These are phyloP conservation scores for Xylariaceae sp. DNA, from an alignment of 2,329 filamentous ascomycete species.

Conservation along the genomic window DNA sequence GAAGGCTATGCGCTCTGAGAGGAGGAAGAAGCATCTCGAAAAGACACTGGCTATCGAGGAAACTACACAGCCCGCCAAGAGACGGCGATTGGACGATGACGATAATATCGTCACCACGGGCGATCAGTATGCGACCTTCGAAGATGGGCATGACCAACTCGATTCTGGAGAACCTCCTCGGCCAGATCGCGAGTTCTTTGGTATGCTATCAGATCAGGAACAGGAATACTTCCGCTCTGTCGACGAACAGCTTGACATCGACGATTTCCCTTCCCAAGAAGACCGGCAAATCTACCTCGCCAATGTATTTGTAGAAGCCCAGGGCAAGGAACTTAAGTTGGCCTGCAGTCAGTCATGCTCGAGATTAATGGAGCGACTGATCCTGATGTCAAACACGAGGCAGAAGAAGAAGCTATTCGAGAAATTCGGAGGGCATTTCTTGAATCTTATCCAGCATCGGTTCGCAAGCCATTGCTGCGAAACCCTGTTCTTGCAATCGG, in stretches of 20 bases:
- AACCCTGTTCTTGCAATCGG: slow-evolving; percentile 83
- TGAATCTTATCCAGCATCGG: slow-evolving; percentile 88
- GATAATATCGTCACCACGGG: slow-evolving; percentile 14
- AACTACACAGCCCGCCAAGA: slow-evolving; percentile 27
- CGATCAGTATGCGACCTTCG: slow-evolving; percentile 23
- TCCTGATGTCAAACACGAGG: slow-evolving; percentile 73
- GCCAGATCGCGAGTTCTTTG: slow-evolving; percentile 78
- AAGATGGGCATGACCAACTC: slow-evolving; percentile 27
- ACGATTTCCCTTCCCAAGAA: slow-evolving; percentile 80
- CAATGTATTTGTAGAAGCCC: slow-evolving; percentile 83
- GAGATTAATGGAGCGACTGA: slow-evolving; percentile 86
- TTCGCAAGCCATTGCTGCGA: slow-evolving; percentile 98
- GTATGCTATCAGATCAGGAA: slow-evolving; percentile 88
- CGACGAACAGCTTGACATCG: slow-evolving; percentile 85
- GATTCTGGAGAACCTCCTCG: slow-evolving; percentile 16
- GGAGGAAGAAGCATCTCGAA: slow-evolving; percentile 36
- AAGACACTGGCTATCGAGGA: slow-evolving; percentile 25
- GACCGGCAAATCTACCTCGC: slow-evolving; percentile 72
- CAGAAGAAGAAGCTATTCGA: slow-evolving; percentile 89
- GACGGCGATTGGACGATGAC: slow-evolving; percentile 34
- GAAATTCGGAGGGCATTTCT: slow-evolving; percentile 83
- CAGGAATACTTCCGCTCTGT: slow-evolving; percentile 93
- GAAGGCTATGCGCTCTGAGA: slow-evolving; percentile 39
- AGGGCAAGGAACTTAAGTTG: slow-evolving; percentile 93
- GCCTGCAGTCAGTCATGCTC: slow-evolving; percentile 96